Evolutionary conservation across 352 stramenopile species (phyloP), one percentile per base, ranked within the genome.

Genomic region (Phytophthora sp.): DNA sequence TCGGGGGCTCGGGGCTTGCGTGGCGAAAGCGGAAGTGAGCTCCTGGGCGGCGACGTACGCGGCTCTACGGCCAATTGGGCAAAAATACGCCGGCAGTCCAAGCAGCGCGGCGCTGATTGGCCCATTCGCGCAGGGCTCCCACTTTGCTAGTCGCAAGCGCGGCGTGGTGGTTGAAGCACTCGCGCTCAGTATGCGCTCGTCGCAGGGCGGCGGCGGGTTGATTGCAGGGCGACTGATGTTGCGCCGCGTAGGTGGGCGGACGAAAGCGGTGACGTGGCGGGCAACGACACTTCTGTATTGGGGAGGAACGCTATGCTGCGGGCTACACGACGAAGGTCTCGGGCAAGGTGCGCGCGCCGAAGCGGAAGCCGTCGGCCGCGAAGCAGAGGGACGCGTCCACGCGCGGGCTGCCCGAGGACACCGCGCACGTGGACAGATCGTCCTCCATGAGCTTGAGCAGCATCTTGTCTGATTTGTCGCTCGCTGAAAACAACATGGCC

Each of bases 251-350:
- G 24, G 34, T 38, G 2, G 18, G 27, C 13, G 32, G 28, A 51
- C 38, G 52, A 60, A 38, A 26, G n/a, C 51, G 31, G 13, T 55
- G 48, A 55, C 48, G 34, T 30, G 50, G 27, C 24, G 17, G 4
- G 23, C 21, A 15, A 39, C 17, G 3, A n/a, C 32, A 42, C 23
- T 26, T 20, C 35, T 44, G 26, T 55, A 21, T 53, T 39, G n/a
- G n/a, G n/a, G n/a, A n/a, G n/a, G n/a, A n/a, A n/a, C n/a, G n/a
- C n/a, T n/a, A n/a, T 27, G 43, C 12, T 39, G 15, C n/a, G 28
- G 28, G 28, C 35, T 63, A 74, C 39, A 74, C 65, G 30, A 69
- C 65, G 34, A 74, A 74, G 27, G 65, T 69, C 59, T 74, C 65
- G 9, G 58, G 52, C 9, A 74, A 44, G 5, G 51, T 56, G 39